A percentile compares a stretch with the other conserved stretches of the same genome.
phyloP scores from a whole-genome alignment of 257 asterid species.

The Solanum stenotomum region DNA sequence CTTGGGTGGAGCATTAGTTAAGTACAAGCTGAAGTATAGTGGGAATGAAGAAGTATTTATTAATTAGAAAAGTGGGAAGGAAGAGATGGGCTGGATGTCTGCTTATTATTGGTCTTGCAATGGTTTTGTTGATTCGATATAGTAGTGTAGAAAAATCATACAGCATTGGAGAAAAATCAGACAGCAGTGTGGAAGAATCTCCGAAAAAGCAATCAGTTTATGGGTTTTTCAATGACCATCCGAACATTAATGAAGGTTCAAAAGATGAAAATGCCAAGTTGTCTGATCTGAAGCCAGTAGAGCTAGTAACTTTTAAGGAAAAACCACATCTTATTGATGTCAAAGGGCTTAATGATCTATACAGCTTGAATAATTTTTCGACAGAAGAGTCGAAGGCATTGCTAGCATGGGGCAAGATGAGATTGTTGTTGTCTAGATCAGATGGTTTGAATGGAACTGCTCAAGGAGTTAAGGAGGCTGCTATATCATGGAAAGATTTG shows the following conservation, averaged over 20 bases:
- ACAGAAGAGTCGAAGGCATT: slow-evolving; percentile 29
- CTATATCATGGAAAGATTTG: slow-evolving; percentile 44
- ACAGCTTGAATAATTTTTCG: slow-evolving; percentile 38
- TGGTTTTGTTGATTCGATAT: slow-evolving; percentile 45
- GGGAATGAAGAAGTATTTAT: neutral
- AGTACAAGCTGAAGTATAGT: neutral
- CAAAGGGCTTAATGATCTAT: slow-evolving; percentile 47
- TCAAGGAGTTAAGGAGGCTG: slow-evolving; percentile 80
- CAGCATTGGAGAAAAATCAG: slow-evolving; percentile 33
- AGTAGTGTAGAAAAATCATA: slow-evolving; percentile 37
- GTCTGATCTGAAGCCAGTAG: slow-evolving; percentile 10
- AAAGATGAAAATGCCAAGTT: slow-evolving; percentile 10
- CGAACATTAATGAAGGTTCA: slow-evolving; percentile 14
- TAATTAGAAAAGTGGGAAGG: slow-evolving; percentile 25
- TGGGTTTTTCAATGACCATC: slow-evolving; percentile 56
- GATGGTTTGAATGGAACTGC: slow-evolving; percentile 82
- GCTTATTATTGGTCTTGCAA: slow-evolving; percentile 43
- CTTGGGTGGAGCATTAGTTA: neutral
- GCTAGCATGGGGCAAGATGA: slow-evolving; percentile 59
- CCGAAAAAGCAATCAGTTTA: slow-evolving; percentile 50
- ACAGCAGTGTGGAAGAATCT: slow-evolving; percentile 33
- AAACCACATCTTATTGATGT: slow-evolving; percentile 33
- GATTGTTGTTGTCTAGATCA: slow-evolving; percentile 55
- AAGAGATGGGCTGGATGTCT: slow-evolving; percentile 74
- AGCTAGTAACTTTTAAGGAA: slow-evolving; percentile 16